Evolutionary conservation across 129 eudicot species (phyloP).

Genomic region (Artemisia argyi): DNA sequence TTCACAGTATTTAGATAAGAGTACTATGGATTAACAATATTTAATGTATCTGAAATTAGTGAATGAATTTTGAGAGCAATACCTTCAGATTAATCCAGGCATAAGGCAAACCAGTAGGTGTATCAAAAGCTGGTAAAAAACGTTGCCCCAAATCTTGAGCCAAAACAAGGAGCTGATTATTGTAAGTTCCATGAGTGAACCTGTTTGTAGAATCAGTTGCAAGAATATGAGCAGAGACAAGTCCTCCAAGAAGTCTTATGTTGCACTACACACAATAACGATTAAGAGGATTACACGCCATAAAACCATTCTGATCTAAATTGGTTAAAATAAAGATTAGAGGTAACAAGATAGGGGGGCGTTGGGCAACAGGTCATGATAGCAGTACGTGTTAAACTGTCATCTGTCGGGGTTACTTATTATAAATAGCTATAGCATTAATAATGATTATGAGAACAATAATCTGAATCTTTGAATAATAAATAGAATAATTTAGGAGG

Average conservation of each 20-base stretch:
- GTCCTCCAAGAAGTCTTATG: slow-evolving; percentile 99
- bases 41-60: slow-evolving; percentile 7
- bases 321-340: slow-evolving; percentile 9
- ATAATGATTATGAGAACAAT: neutral
- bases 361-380: neutral
- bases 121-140: slow-evolving; percentile 86
- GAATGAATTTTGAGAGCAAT: slow-evolving; percentile 1
- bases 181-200: slow-evolving; percentile 74
- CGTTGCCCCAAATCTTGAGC: slow-evolving; percentile 89
- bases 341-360: neutral
- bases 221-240: slow-evolving; percentile 99
- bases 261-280: slow-evolving; percentile 91
- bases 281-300: slow-evolving; percentile 37
- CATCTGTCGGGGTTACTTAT: no score
- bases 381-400: neutral
- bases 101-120: slow-evolving; percentile 93
- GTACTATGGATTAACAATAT: neutral
- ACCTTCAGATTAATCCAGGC: slow-evolving; percentile 99
- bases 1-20: no score
- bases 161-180: slow-evolving; percentile 73
- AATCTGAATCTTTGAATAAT: neutral
- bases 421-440: neutral
- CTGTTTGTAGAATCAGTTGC: slow-evolving; percentile 99
- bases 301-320: slow-evolving; percentile 33
- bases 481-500: neutral